Evolutionary conservation across 805 yeast genomes (phyloP), one percentile per base, ranked within the genome.

Genomic region (Komagataella ulmi): DNA sequence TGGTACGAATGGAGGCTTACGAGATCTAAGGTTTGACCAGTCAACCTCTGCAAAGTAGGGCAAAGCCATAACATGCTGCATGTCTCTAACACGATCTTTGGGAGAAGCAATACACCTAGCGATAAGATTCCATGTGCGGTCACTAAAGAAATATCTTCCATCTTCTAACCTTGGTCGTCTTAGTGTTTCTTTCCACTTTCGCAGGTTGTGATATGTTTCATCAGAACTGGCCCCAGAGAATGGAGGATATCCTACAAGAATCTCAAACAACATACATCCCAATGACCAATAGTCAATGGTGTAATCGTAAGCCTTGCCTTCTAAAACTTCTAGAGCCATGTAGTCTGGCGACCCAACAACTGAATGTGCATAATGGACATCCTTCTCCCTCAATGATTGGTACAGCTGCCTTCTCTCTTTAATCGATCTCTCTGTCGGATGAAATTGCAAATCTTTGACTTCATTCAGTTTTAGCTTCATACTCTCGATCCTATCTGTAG

Each of bases 241-340:
- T 47, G 99, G 99, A 3, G 99, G 95, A 67, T 88, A 93, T 0
- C 99, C 98, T 56, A 93, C 93, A 53, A 93, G 77, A 48, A 97
- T 87, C 69, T 93, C 99, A 65, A 91, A 93, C 45, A 93, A 72
- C 83, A 93, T 93, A 68, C 99, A 93, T 3, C 99, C 99, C 53
- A 93, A 73, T 0, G 98, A 90, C 99, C 99, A 93, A 66, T 93
- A 93, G 71, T 93, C 99, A 53, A 95, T 95, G 14, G 99, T 91
- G 65, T 84, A 90, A 64, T 93, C 97, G 66, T 93, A 93, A 53
- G 83, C 81, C 62, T 85, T 85, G 6, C 99, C 99, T 66, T 88
- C 95, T 51, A 93, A 77, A 10, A 93, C 98, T 66, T 93, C 99
- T 50, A 93, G 74, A 1, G 99, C 99, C 99, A 93, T 93, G 64